Base-by-base conservation (phyloP, 371 early-diverging fungal species). In the Circinella umbellata region DNA sequence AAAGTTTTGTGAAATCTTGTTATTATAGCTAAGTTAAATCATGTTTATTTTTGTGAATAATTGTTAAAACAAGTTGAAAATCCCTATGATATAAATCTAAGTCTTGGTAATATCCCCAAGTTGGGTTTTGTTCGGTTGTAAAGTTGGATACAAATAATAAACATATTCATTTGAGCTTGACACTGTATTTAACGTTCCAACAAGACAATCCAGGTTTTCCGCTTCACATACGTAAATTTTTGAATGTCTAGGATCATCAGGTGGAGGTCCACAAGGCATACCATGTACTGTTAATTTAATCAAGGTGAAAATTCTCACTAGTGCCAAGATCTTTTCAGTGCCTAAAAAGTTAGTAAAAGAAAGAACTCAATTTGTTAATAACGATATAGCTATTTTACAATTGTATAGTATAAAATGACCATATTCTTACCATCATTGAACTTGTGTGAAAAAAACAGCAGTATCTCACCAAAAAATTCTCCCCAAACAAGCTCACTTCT, bases 401-500 rank as follows among this genome's bases (percentile, higher is more conserved):
- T 47, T 34, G 46, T 47, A 60, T 36, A 42, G 42, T 42, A 42
- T 60, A 38, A 15, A 60, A 38, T 38, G 8, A 13, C 53, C 53
- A 53, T 53, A 18, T 53, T 38, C 13, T 35, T 34, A 18, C 48
- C 46, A 39, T 27, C 63, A 4, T 63, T 42, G 8, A 46, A 63
- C 46, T 14, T 46, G 35, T 63, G 63, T 11, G 42, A 10, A 46
- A 63, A 63, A 63, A 63, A 63, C 27, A 47, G 47, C 39, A 63
- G 38, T 27, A 15, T 2, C 39, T 63, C 63, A 38, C 63, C 63
- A 47, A 63, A 63, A 5, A 63, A 63, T 8, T 38, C 48, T 47
- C 35, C 1, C 38, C 46, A 63, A 14, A 18, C 63, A 13, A 63
- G n/a, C 4, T 20, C 18, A n/a, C 14, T n/a, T 37, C 20, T 47